A percentile compares a stretch with the other conserved stretches of the same genome.
These are phyloP conservation scores for Rhizopogon salebrosus DNA, from an alignment of 768 basidiomycete genomes.

Conservation along the genomic window DNA sequence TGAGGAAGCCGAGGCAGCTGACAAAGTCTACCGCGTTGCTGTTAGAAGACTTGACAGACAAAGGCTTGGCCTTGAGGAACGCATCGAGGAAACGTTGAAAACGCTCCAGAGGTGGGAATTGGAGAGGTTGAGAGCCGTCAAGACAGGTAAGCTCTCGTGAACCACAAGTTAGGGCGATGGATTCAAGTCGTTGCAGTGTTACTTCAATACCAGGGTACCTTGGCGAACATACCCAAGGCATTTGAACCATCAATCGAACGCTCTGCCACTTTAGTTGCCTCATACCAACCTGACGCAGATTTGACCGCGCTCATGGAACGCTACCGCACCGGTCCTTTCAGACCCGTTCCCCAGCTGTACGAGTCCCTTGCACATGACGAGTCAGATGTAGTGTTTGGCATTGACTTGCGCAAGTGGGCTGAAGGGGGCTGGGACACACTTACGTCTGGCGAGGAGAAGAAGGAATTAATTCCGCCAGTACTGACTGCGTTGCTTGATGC, in stretches of 20 bases:
- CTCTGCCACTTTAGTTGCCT: constrained; percentile 69
- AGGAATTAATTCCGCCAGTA: constrained; percentile 68
- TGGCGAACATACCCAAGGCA: constrained; percentile 66
- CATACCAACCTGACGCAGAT: constrained; percentile 87
- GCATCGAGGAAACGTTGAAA: constrained; percentile 79
- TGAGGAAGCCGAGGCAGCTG: constrained; percentile 76
- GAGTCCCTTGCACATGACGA: constrained; percentile 81
- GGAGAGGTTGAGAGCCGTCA: constrained; percentile 78
- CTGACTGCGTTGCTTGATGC: constrained; percentile 61
- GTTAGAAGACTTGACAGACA: constrained; percentile 83
- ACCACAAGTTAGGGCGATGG: neutral
- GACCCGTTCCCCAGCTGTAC: constrained; percentile 79
- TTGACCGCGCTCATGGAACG: constrained; percentile 84
- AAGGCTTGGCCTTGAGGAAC: constrained; percentile 80
- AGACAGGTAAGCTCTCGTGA: constrained; percentile 52
- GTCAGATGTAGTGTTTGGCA: constrained; percentile 84
- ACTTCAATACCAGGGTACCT: constrained; percentile 80
- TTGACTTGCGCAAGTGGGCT: constrained; percentile 88
- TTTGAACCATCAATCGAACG: constrained; percentile 62
- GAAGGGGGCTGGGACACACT: constrained; percentile 71
- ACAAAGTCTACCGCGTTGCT: constrained; percentile 71
- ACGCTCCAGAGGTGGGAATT: constrained; percentile 79
- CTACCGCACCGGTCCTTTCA: constrained; percentile 90
- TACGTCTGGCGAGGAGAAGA: constrained; percentile 51
- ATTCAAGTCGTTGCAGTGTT: constrained; percentile 44